These are phyloP conservation scores for Protea cynaroides DNA, from an alignment of 164 flowering plant genomes.

Conservation along the genomic window DNA sequence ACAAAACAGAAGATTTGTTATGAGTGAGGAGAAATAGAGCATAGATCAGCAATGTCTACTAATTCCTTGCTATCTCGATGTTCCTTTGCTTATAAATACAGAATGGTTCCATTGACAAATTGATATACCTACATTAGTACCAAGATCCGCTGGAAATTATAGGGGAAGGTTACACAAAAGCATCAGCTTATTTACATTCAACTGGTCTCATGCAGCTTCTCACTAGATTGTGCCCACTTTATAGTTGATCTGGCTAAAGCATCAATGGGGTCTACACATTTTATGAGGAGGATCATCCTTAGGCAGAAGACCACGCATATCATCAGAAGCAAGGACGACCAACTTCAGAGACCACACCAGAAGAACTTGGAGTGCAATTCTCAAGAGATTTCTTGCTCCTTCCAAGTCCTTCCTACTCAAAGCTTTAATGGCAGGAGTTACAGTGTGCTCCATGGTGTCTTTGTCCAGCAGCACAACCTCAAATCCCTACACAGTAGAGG, in stretches of 20 bases:
- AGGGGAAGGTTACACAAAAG: too few relatives aligned
- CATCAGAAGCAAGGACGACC: slow-evolving; percentile 60
- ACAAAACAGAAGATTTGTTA: too few relatives aligned
- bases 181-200: background rate
- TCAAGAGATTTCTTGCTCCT: slow-evolving; percentile 59
- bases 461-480: slow-evolving; percentile 59
- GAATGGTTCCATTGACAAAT: too few relatives aligned
- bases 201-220: slow-evolving; percentile 1
- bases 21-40: too few relatives aligned
- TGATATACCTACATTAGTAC: too few relatives aligned
- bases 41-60: too few relatives aligned
- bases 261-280: slow-evolving; percentile 58
- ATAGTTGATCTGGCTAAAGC: slow-evolving; percentile 55
- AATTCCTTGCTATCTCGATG: slow-evolving; percentile 13
- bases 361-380: slow-evolving; percentile 52
- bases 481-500: slow-evolving; percentile 40
- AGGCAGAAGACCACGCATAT: slow-evolving; percentile 47
- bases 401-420: slow-evolving; percentile 45
- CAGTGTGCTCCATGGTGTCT: slow-evolving; percentile 52
- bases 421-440: slow-evolving; percentile 54
- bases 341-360: slow-evolving; percentile 51
- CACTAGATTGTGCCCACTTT: slow-evolving; percentile 37
- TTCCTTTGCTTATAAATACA: too few relatives aligned
- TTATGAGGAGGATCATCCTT: slow-evolving; percentile 48
- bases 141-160: too few relatives aligned